These are phyloP conservation scores for Tylopilus orsonianus DNA, from an alignment of 1,284 basidiomycete species.

Conservation along the genomic window DNA sequence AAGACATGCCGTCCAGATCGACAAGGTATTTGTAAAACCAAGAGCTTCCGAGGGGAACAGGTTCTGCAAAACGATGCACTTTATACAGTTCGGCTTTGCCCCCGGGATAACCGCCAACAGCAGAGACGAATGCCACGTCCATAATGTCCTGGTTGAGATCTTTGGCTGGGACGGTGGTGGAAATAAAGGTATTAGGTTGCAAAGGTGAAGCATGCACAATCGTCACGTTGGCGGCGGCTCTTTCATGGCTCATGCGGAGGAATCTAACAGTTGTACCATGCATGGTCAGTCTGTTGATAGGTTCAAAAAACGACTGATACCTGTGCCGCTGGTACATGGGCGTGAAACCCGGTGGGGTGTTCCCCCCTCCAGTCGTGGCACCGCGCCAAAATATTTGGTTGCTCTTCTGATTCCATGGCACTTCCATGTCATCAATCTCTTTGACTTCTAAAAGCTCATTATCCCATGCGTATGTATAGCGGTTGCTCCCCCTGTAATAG, in stretches of 20 bases:
- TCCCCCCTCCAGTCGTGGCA: slow-evolving; percentile 90
- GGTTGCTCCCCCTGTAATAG: slow-evolving; percentile 79
- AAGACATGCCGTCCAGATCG: slow-evolving; percentile 92
- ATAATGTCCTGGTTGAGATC: slow-evolving; percentile 79
- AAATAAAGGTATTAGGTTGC: slow-evolving; percentile 50
- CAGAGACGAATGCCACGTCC: slow-evolving; percentile 86
- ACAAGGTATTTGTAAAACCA: slow-evolving; percentile 93
- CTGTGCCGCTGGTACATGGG: slow-evolving; percentile 87
- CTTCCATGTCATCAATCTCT: slow-evolving; percentile 78
- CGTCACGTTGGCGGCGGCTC: slow-evolving; percentile 55
- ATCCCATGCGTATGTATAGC: slow-evolving; percentile 93
- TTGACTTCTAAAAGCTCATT: slow-evolving; percentile 66
- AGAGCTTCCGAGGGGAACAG: slow-evolving; percentile 78
- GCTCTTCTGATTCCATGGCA: slow-evolving; percentile 77
- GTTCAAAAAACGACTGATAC: slow-evolving; percentile 38
- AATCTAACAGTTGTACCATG: slow-evolving; percentile 47
- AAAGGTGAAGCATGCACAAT: slow-evolving; percentile 81
- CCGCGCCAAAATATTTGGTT: slow-evolving; percentile 84
- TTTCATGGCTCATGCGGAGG: slow-evolving; percentile 75
- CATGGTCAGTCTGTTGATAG: not conserved
- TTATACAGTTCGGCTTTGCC: slow-evolving; percentile 69
- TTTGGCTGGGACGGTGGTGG: slow-evolving; percentile 59
- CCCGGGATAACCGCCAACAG: slow-evolving; percentile 76
- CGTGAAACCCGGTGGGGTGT: slow-evolving; percentile 80
- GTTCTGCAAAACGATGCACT: slow-evolving; percentile 73